Evolutionary conservation across 805 yeast species (phyloP).

Genomic region (Myxozyma lipomycoides): DNA sequence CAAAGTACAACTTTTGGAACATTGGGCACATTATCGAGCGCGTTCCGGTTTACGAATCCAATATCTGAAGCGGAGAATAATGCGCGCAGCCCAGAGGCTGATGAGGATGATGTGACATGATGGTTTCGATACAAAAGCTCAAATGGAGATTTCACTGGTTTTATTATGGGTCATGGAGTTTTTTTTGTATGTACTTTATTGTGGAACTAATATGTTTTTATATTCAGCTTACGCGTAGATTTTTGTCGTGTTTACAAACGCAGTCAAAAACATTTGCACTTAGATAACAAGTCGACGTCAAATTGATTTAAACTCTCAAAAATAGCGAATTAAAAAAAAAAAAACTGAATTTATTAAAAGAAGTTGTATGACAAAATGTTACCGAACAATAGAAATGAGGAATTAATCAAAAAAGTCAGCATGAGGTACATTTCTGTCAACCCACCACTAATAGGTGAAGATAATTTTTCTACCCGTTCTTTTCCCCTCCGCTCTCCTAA

Average conservation of each 20-base stretch:
- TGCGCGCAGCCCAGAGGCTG: neutral
- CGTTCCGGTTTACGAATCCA: neutral
- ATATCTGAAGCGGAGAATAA: too few species aligned
- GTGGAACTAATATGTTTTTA: neutral
- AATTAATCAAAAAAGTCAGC: conserved; percentile 4
- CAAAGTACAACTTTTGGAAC: neutral
- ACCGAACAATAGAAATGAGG: conserved; percentile 6
- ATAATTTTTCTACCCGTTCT: conserved; percentile 19
- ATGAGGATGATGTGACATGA: neutral
- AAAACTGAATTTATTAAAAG: neutral
- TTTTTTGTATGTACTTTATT: neutral
- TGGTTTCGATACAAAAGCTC: too few species aligned
- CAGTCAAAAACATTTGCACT: too few species aligned
- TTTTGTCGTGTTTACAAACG: neutral
- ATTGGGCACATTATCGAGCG: neutral
- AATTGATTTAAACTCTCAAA: too few species aligned
- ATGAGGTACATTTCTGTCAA: conserved; percentile 20
- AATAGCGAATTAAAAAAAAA: too few species aligned
- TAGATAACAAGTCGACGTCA: too few species aligned
- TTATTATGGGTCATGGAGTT: neutral
- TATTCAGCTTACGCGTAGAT: too few species aligned
- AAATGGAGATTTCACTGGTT: neutral
- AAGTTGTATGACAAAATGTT: conserved; percentile 9
- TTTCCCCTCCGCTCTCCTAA: conserved; percentile 23
- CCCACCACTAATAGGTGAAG: too few species aligned